Conservation (phyloP, 2,329 filamentous ascomycete genomes). For the Anthostomella pinea region DNA sequence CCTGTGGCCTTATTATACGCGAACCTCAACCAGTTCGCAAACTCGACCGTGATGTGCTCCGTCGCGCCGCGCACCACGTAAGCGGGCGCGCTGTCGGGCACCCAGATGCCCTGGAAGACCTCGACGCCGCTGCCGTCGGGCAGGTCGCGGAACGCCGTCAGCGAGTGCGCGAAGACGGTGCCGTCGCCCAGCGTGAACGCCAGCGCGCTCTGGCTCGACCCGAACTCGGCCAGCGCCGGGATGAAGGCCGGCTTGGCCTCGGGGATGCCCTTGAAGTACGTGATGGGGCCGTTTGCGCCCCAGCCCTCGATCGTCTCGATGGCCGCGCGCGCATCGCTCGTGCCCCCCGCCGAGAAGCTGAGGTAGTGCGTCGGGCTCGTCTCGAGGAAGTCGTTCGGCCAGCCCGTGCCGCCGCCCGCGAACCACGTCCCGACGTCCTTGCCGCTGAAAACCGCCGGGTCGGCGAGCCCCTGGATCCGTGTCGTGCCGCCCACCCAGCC, state of each 20-base stretch:
- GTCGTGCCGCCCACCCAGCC: constrained; percentile 9
- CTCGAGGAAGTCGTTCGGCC: constrained; percentile 10
- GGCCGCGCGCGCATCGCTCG: constrained; percentile 2
- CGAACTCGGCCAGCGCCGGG: constrained; percentile 7
- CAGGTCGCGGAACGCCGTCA: constrained; percentile 10
- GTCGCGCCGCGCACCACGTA: constrained; percentile 1
- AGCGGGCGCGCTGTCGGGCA: constrained; percentile 1
- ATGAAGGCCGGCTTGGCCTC: constrained; percentile 8
- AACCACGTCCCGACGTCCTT: constrained; percentile 10
- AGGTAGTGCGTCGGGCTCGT: constrained; percentile 14
- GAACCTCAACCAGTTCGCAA: constrained; percentile 7
- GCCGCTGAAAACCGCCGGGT: constrained; percentile 8
- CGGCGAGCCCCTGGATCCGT: constrained; percentile 10
- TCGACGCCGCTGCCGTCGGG: constrained; percentile 8
- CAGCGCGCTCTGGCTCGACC: background rate
- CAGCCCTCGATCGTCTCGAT: constrained; percentile 14
- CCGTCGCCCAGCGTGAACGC: constrained; percentile 8
- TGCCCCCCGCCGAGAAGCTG: constrained; percentile 6
- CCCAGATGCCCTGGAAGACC: constrained; percentile 3
- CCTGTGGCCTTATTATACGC: no score
- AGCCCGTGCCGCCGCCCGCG: constrained; percentile 5
- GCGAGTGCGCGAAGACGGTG: constrained; percentile 11
- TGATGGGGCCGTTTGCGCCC: constrained; percentile 10
- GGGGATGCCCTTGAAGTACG: constrained; percentile 8
- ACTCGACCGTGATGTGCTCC: constrained; percentile 6